phyloP scores from a whole-genome alignment of 202 grass and related monocot genomes.

The Hordeum pubiflorum region DNA sequence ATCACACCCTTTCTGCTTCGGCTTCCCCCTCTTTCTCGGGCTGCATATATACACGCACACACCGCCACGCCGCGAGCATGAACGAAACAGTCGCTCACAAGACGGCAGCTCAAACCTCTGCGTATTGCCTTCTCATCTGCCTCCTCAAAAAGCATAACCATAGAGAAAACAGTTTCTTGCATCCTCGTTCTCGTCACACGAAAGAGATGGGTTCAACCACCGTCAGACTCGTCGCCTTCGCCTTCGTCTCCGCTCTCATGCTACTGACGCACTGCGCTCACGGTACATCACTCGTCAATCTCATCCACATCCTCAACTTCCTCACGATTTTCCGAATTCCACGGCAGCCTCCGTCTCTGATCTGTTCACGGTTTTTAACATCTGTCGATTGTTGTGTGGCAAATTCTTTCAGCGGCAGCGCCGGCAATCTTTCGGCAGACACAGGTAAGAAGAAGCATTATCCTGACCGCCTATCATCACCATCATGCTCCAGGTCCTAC shows the following conservation, averaged over 20 bases:
- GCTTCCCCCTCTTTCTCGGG: neutral
- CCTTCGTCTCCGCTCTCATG: neutral
- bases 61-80: neutral
- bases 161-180: neutral
- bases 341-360: neutral
- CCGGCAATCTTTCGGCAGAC: neutral
- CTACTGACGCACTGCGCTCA: neutral
- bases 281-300: neutral
- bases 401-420: neutral
- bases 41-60: neutral
- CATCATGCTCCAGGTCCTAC: neutral
- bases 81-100: neutral
- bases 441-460: neutral
- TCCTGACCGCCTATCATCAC: neutral
- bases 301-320: neutral
- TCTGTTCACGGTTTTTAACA: neutral
- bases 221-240: neutral
- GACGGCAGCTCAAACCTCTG: neutral
- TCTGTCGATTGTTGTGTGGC: neutral
- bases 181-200: neutral
- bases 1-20: slow-evolving; percentile 15
- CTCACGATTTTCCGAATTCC: neutral
- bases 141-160: neutral
- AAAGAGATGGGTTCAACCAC: slow-evolving; percentile 12
- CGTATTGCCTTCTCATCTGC: neutral